Base-by-base conservation (phyloP, 768 basidiomycete genomes). In the Termitomyces sp. region DNA sequence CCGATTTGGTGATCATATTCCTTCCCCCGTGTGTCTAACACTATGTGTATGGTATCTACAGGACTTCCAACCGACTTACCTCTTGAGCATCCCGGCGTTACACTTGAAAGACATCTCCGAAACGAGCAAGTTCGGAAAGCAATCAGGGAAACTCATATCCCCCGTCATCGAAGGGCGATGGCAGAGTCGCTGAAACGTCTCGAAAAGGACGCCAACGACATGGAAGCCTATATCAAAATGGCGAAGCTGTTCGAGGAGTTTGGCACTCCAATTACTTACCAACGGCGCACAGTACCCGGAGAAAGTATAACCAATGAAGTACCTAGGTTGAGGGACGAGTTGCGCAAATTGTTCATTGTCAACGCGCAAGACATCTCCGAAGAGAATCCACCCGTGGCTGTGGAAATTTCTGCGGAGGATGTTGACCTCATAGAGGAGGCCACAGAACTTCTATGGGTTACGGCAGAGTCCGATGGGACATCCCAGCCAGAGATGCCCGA, bases 371-470 rank as follows among this genome's bases (percentile, higher is more conserved):
- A 21, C 23, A 34, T 43, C 5, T n/a, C 41, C 10, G 41, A 1
- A 17, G 28, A n/a, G 27, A 30, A 40, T 37, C 34, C 56, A 12
- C 46, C 48, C 16, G 39, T 45, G 25, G 42, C 42, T 45, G 61
- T 59, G 46, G 48, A 54, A 21, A 48, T 60, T 17, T 49, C 41
- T 7, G 39, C 55, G 17, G 56, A 48, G n/a, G 37, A 42, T 10
- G 23, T 23, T 2, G 10, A 25, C 35, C 10, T 5, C 1, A 23
- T 17, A 9, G 10, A 0, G 10, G 3, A 1, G 10, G 17, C n/a
- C n/a, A n/a, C 8, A 37, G 32, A 23, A 23, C 1, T 4, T 23
- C n/a, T 23, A 17, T 17, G 7, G 12, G 1, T 5, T 32, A 23
- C 7, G 17, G 8, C n/a, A 12, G 1, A 19, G 45, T 10, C 17